Conservation (phyloP, 495 filamentous ascomycete genomes). For the Aspergillus steynii region DNA sequence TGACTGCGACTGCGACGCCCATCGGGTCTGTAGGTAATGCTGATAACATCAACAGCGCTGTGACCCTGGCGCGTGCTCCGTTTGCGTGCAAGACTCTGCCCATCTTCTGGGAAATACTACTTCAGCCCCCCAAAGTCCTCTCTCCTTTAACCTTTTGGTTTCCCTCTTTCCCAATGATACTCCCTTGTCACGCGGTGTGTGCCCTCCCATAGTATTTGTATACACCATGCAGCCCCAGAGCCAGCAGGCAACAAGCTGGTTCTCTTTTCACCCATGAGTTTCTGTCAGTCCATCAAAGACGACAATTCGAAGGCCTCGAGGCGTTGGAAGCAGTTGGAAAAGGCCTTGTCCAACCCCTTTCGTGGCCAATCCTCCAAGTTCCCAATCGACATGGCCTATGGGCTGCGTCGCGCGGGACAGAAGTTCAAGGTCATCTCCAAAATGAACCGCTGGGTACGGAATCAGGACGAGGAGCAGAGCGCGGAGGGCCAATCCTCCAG, state of each 20-base stretch:
- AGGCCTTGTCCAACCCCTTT: background rate
- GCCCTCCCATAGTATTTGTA: slow-evolving; percentile 6
- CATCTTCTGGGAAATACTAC: slow-evolving; percentile 24
- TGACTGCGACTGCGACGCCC: background rate
- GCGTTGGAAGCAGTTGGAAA: slow-evolving; percentile 16
- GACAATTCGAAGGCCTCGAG: slow-evolving; percentile 7
- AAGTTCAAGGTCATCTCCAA: slow-evolving; percentile 34
- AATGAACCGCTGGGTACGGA: slow-evolving; percentile 35
- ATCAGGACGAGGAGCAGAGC: slow-evolving; percentile 15
- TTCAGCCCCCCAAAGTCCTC: slow-evolving; percentile 34
- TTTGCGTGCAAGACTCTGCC: slow-evolving; percentile 37
- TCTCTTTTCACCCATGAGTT: slow-evolving; percentile 19
- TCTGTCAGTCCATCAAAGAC: slow-evolving; percentile 11
- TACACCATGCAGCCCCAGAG: slow-evolving; percentile 21
- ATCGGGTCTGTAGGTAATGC: slow-evolving; percentile 32
- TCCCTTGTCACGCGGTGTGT: slow-evolving; percentile 19
- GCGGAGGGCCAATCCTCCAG: slow-evolving; percentile 18
- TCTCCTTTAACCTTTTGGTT: slow-evolving; percentile 9
- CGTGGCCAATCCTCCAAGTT: background rate
- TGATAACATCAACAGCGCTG: slow-evolving; percentile 26
- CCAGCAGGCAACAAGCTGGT: slow-evolving; percentile 11
- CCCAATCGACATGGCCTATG: slow-evolving; percentile 30
- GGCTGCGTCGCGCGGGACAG: slow-evolving; percentile 33
- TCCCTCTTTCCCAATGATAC: background rate
- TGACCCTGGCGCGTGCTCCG: slow-evolving; percentile 45